phyloP scores from a whole-genome alignment of 768 basidiomycete genomes.

The Lentinula aciculospora region DNA sequence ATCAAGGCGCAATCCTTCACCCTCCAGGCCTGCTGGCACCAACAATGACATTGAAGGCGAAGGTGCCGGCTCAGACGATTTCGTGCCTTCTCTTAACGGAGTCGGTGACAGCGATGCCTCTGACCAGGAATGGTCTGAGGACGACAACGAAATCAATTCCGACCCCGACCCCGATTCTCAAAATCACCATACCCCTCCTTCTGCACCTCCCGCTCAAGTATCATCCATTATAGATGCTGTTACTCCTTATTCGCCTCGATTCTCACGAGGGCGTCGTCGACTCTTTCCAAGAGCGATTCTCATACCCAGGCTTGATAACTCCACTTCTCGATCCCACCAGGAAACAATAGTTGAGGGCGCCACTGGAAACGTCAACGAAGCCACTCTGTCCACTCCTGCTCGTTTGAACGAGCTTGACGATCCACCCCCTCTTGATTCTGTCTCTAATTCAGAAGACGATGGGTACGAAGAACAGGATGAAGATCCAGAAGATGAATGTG shows the following conservation, averaged over 20 bases:
- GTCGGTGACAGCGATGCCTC: constrained; percentile 24
- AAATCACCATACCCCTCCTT: neutral
- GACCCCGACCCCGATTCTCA: too few species aligned
- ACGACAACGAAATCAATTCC: too few species aligned
- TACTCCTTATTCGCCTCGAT: neutral
- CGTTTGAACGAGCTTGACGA: neutral
- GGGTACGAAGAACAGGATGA: neutral
- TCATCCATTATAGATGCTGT: neutral
- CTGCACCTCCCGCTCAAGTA: neutral
- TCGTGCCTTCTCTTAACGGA: constrained; percentile 28
- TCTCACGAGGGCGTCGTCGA: neutral
- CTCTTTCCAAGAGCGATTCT: neutral
- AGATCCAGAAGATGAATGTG: neutral
- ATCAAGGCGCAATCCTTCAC: neutral
- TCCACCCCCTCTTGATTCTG: neutral
- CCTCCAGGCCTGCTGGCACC: too few species aligned
- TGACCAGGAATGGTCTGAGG: constrained; percentile 5
- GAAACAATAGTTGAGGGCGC: neutral
- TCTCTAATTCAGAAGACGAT: neutral
- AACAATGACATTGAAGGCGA: neutral
- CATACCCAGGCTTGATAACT: neutral
- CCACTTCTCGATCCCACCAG: neutral
- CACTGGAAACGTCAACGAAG: neutral
- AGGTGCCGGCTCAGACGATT: constrained; percentile 22
- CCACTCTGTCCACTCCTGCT: neutral